Evolutionary conservation across 164 flowering plant genomes (phyloP).

Genomic region (Aristolochia fimbriata): DNA sequence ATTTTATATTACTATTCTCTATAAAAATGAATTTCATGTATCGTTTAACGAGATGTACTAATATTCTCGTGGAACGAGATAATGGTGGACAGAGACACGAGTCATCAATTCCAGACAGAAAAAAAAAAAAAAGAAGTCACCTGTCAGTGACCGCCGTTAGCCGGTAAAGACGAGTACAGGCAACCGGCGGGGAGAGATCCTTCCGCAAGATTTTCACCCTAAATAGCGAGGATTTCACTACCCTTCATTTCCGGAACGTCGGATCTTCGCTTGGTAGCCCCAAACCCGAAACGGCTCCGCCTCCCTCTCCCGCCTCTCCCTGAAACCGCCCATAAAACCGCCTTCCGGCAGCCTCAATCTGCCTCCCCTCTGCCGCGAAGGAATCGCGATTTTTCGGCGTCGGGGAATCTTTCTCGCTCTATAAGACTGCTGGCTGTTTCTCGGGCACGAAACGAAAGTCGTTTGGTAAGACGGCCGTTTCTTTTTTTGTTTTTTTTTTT

Average conservation of each 20-base stretch:
- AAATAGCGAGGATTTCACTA: conserved; percentile 9
- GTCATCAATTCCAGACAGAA: not conserved
- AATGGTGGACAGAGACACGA: not conserved
- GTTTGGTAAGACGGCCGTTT: too few species aligned
- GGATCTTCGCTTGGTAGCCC: not conserved
- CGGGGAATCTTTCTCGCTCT: not conserved
- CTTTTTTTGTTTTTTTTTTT: too few species aligned
- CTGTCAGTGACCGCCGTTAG: not conserved
- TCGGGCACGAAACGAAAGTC: too few species aligned
- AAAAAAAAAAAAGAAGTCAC: not conserved
- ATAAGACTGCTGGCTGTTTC: too few species aligned
- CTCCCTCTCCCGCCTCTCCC: not conserved
- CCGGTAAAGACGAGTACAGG: conserved; percentile 7
- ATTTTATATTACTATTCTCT: not conserved
- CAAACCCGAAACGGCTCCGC: not conserved
- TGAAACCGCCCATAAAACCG: not conserved
- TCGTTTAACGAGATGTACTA: not conserved
- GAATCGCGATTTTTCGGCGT: conserved; percentile 4
- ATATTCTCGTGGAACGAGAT: not conserved
- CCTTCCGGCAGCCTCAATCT: not conserved
- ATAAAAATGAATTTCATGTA: not conserved
- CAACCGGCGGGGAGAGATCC: conserved; percentile 1
- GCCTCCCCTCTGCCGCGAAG: not conserved
- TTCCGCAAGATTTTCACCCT: not conserved
- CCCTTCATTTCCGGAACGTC: conserved; percentile 5